Percentiles rank a stretch among this genome's conserved stretches.
phyloP scores from a whole-genome alignment of 345 rosid genomes.

The Melastoma malabathricum region DNA sequence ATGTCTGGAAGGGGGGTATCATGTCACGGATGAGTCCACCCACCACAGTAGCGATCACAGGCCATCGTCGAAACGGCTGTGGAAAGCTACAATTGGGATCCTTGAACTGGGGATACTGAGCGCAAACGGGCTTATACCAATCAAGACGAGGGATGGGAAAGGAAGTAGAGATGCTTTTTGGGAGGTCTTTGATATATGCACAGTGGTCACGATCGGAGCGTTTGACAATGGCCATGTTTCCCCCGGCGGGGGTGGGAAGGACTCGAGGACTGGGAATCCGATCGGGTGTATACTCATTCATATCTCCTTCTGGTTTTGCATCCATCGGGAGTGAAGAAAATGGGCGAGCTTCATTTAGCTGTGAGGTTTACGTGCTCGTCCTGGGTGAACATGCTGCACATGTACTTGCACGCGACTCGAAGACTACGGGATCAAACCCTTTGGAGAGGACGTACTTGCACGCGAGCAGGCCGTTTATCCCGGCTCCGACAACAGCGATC shows the following conservation, averaged over 20 bases:
- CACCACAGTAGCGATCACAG: conserved; percentile 24
- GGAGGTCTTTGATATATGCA: conserved; percentile 28
- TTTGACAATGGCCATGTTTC: conserved; percentile 24
- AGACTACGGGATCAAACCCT: no score
- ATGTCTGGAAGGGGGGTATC: conserved; percentile 28
- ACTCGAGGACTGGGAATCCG: conserved; percentile 23
- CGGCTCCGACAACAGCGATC: no score
- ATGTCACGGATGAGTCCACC: conserved; percentile 27
- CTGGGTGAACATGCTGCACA: conserved; percentile 23
- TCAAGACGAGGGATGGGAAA: conserved; percentile 26
- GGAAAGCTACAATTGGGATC: conserved; percentile 22
- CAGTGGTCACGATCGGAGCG: conserved; percentile 27
- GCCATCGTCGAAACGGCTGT: conserved; percentile 26
- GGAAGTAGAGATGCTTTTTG: conserved; percentile 27
- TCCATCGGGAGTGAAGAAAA: conserved; percentile 24
- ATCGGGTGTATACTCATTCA: conserved; percentile 25
- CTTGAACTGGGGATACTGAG: conserved; percentile 25
- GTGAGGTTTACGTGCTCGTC: conserved; percentile 26
- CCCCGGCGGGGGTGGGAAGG: conserved; percentile 14
- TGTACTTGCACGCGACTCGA: conserved; percentile 20
- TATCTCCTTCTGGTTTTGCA: conserved; percentile 22
- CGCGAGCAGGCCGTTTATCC: no score
- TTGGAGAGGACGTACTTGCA: no score
- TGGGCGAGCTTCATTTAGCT: conserved; percentile 30
- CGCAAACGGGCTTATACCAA: conserved; percentile 23